phyloP scores from a whole-genome alignment of 2,329 filamentous ascomycete genomes.

The Chrysoporthe cubensis region DNA sequence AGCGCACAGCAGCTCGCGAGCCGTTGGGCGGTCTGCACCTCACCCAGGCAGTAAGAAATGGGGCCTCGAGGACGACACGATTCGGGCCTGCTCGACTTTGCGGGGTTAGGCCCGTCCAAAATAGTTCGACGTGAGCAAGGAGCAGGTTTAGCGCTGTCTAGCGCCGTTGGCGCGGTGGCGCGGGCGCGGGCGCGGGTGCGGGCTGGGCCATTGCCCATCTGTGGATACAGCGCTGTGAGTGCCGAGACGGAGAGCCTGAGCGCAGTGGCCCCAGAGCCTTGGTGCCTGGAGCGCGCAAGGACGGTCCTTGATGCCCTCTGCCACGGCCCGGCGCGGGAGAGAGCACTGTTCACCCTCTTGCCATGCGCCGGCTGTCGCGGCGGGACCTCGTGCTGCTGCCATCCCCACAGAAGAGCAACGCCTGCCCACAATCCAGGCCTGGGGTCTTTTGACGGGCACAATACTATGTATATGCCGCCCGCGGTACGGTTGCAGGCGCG shows the following conservation, averaged over 20 bases:
- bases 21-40: too few relatives aligned
- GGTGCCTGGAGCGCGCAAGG: background rate
- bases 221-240: background rate
- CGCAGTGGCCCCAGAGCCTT: too few relatives aligned
- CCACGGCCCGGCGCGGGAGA: constrained; percentile 6
- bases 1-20: too few relatives aligned
- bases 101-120: background rate
- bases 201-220: too few relatives aligned
- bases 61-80: background rate
- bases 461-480: too few relatives aligned
- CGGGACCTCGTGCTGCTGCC: too few relatives aligned
- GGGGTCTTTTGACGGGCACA: background rate
- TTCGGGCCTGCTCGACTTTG: background rate
- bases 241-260: background rate
- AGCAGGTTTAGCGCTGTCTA: constrained; percentile 6
- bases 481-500: background rate
- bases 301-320: background rate
- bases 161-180: constrained; percentile 2
- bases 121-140: constrained; percentile 6
- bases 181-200: background rate
- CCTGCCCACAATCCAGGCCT: background rate
- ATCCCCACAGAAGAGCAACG: too few relatives aligned
- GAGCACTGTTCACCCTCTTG: constrained; percentile 2
- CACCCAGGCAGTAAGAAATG: background rate
- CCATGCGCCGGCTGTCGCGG: background rate